Evolutionary conservation across 2,329 filamentous ascomycete species (phyloP), one percentile per base, ranked within the genome.

Genomic region (Trichophyton benhamiae): DNA sequence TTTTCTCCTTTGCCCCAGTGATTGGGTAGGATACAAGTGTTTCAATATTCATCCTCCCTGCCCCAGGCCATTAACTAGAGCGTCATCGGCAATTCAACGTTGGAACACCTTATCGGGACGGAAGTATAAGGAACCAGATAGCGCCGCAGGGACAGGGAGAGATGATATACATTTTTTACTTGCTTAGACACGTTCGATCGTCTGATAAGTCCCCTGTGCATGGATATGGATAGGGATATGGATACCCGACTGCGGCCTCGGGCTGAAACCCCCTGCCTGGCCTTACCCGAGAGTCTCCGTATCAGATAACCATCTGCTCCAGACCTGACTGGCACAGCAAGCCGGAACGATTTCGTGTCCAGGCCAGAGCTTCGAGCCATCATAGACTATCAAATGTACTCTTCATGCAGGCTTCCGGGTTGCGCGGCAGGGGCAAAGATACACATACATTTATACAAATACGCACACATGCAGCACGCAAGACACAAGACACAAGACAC

Each of bases 231-330:
- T 53, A 38, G 3, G 33, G 33, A 38, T 38, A 38, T 38, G 33
- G 49, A 53, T 53, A 53, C 55, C 55, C 30, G 55, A 42, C 38
- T 41, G 30, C 30, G 30, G 38, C 55, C 55, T 58, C 55, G 55
- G 55, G 55, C 55, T 20, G 30, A 41, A 42, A 58, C 27, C 49
- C 27, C 27, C 27, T 15, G 22, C 49, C 49, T 17, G n/a, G 33
- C 33, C 33, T 25, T 52, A 22, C 17, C 46, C 46, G 46, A 52
- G 17, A 11, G 17, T 22, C 46, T 52, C 46, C 46, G 46, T 52
- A 38, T 13, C 33, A 38, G 33, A 52, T 13, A 52, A 3, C 17
- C 27, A 30, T 53, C 49, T 53, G 11, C 22, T 53, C 49, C 27
- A 11, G 49, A 53, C 25, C 5, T 53, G 49, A 53, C 22, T 53